Base-by-base conservation (phyloP, 495 filamentous ascomycete species). In the Corynascus novoguineensis region DNA sequence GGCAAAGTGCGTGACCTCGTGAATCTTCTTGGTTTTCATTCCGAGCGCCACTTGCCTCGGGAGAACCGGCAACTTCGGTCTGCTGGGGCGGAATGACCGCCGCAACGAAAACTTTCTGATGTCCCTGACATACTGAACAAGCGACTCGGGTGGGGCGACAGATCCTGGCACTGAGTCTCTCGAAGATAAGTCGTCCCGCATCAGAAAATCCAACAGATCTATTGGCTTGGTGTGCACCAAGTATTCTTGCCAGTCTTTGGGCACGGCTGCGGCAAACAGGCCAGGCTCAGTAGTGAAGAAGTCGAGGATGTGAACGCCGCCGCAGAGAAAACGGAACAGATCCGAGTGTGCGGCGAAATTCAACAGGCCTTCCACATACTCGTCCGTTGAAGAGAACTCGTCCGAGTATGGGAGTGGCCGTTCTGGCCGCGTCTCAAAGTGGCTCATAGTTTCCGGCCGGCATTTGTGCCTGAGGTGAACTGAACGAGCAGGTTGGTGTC, bases 1-100 rank as follows among this genome's bases (percentile, higher is more conserved):
- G 2, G 78, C 71, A 50, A 89, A 83, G 35, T 83, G 80, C 9
- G 75, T 74, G 37, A 97, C 93, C 74, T 98, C 93, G 59, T 98
- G 95, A 17, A 90, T 79, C 70, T 98, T 98, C 71, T 98, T 98
- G 29, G 85, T 80, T 57, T 89, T 96, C 95, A 98, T 98, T 19
- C 93, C 93, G 5, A 95, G 80, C 0, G 88, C 81, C 24, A 96
- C 78, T 63, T 86, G 81, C 38, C 80, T 75, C 4, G 88, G 81
- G 17, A 95, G 67, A 57, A 75, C 76, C 15, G 67, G 69, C 63
- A 80, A 64, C 55, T 71, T 75, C 61, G 61, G 64, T 57, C 65
- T 67, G 41, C 58, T 64, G 6, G 67, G 63, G 2, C 68, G 62
- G 31, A 87, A 87, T 3, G 83, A 78, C 35, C 93, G 79, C 14